Base-by-base conservation (phyloP, 495 filamentous ascomycete genomes). In the Podospora sp. region DNA sequence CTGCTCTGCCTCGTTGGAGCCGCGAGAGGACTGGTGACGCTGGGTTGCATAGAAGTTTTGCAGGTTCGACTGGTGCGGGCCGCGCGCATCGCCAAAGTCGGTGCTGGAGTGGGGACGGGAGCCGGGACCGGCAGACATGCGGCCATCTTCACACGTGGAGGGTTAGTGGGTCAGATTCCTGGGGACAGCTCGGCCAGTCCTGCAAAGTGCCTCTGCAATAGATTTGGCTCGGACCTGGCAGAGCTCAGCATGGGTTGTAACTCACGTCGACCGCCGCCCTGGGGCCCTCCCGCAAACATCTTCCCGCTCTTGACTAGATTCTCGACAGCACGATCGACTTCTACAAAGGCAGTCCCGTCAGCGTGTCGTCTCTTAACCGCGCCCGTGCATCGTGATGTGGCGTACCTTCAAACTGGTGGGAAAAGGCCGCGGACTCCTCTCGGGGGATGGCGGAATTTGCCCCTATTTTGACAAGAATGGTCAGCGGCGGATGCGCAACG, bases 231-330 rank as follows among this genome's bases (percentile, higher is more conserved):
- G 49, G 80, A 81, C 75, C 90, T 86, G 66, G 74, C 71, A 68
- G 86, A 81, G 66, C 72, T 79, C 81, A 89, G 87, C 79, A 89
- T 78, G 67, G 91, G 90, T 83, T 91, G 87, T 59, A 91, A 97
- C 75, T 97, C 94, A 84, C 95, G 89, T 76, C 95, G 91, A 68
- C 86, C 71, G 61, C 66, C 86, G 62, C 74, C 87, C 69, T 87
- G 84, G 68, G 78, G 76, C 74, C 82, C 84, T 33, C 29, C 29
- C 29, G 29, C 4, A 81, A 93, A 97, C 81, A 94, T 88, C 83
- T 97, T 97, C 29, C 94, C 93, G 78, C 92, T 97, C 84, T 97
- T 97, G 72, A 91, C 85, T 61, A 99, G 86, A 77, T 99, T 99
- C 73, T 99, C 95, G 73, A 94, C 85, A 69, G 95, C 95, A 70